Conservation (phyloP, 768 basidiomycete genomes). For the Agrocybe chaxingu region DNA sequence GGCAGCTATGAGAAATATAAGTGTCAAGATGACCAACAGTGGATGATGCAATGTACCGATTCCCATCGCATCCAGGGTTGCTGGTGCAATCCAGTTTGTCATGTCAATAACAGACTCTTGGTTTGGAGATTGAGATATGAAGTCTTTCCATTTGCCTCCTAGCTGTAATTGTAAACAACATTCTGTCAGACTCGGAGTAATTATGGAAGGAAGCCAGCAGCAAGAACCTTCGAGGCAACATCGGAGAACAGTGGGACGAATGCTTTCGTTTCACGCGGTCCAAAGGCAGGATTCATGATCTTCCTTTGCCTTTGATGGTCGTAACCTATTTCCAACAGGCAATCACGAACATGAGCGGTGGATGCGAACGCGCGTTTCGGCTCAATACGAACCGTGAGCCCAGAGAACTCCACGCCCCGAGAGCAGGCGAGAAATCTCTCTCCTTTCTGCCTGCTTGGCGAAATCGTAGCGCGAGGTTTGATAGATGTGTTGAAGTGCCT, state of each 20-base stretch:
- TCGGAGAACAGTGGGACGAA: constrained; percentile 37
- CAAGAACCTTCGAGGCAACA: constrained; percentile 28
- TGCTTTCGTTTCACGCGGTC: constrained; percentile 38
- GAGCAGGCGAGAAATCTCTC: constrained; percentile 31
- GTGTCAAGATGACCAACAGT: background rate
- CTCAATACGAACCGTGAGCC: constrained; percentile 32
- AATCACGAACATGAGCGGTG: too few relatives aligned
- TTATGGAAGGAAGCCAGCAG: background rate
- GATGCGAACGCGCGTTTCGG: background rate
- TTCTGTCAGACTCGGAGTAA: background rate
- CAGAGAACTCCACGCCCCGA: constrained; percentile 34
- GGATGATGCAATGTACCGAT: constrained; percentile 28
- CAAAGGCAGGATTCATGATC: constrained; percentile 45
- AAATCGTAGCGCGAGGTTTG: constrained; percentile 42
- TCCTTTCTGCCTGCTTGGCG: constrained; percentile 34
- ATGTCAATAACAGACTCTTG: constrained; percentile 29
- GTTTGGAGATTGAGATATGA: constrained; percentile 24
- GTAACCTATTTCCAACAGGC: constrained; percentile 18
- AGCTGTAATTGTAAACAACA: constrained; percentile 22
- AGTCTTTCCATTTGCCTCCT: constrained; percentile 35
- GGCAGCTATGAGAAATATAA: constrained; percentile 29
- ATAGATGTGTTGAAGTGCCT: constrained; percentile 44
- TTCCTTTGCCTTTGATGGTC: constrained; percentile 45
- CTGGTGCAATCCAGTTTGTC: constrained; percentile 37
- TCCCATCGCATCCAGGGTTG: constrained; percentile 49